phyloP scores from a whole-genome alignment of 2,329 filamentous ascomycete genomes.

The Clarireedia monteithiana region DNA sequence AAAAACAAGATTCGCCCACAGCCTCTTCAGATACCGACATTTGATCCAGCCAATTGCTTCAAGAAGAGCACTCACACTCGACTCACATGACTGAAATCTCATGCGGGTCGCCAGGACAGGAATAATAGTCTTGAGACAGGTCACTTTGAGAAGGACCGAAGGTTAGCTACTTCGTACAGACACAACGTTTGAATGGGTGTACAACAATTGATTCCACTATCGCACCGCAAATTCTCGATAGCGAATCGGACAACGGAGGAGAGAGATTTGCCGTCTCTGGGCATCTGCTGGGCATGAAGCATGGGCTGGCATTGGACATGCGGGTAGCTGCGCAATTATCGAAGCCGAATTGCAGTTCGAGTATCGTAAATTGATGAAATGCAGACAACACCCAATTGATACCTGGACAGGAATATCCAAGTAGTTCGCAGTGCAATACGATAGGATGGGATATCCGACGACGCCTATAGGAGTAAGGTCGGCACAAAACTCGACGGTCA shows the following conservation, averaged over 20 bases:
- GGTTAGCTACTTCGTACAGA: not conserved
- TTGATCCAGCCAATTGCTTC: conserved; percentile 16
- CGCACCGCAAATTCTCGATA: not conserved
- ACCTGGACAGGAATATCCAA: not conserved
- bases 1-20: conserved; percentile 5
- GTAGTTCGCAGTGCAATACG: not conserved
- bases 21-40: not conserved
- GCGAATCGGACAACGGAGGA: not conserved
- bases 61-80: conserved; percentile 21
- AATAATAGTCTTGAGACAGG: conserved; percentile 10
- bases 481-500: not conserved
- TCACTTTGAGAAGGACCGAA: conserved; percentile 17
- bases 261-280: not conserved
- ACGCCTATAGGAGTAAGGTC: not conserved
- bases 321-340: conserved; percentile 4
- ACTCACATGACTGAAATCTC: conserved; percentile 27
- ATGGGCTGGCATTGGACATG: not conserved
- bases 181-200: conserved; percentile 1
- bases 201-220: not conserved
- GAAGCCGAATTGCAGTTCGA: conserved; percentile 1
- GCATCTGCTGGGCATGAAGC: not conserved
- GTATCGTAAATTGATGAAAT: not conserved
- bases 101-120: conserved; percentile 24
- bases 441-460: not conserved
- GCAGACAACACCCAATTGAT: not conserved